Conservation (phyloP, 1,284 basidiomycete species). For the Cryptococcus sp. region DNA sequence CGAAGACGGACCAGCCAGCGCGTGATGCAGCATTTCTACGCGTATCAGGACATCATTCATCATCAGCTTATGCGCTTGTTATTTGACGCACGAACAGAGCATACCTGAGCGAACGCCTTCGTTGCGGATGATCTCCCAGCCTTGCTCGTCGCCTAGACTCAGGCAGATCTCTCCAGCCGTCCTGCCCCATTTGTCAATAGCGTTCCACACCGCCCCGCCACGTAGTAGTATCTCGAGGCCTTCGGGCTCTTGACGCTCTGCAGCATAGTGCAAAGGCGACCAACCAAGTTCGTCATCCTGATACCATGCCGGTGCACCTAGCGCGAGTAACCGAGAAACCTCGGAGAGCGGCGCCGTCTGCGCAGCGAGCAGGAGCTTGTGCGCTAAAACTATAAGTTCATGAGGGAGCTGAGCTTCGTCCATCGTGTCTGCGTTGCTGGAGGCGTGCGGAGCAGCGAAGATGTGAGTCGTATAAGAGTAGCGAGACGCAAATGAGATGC, state of each 20-base stretch:
- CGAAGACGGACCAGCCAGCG: constrained; percentile 30
- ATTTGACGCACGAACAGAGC: constrained; percentile 12
- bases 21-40: constrained; percentile 56
- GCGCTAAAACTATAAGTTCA: constrained; percentile 27
- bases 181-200: constrained; percentile 74
- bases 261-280: constrained; percentile 85
- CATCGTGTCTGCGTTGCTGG: constrained; percentile 5
- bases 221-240: constrained; percentile 70
- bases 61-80: background rate
- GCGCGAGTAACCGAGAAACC: constrained; percentile 63
- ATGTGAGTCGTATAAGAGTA: too few relatives aligned
- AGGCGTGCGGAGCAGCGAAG: background rate
- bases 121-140: constrained; percentile 76
- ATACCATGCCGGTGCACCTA: constrained; percentile 88
- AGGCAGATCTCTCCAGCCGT: constrained; percentile 87
- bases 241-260: constrained; percentile 67
- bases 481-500: too few relatives aligned
- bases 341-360: constrained; percentile 56
- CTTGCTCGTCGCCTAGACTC: constrained; percentile 73
- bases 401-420: constrained; percentile 10
- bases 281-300: constrained; percentile 80
- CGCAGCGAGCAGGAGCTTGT: constrained; percentile 32
- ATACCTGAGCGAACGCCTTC: constrained; percentile 82
- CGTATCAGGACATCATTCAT: background rate
- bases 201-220: constrained; percentile 91